phyloP scores from a whole-genome alignment of 202 grass and related monocot species.

The Carex sylvatica region DNA sequence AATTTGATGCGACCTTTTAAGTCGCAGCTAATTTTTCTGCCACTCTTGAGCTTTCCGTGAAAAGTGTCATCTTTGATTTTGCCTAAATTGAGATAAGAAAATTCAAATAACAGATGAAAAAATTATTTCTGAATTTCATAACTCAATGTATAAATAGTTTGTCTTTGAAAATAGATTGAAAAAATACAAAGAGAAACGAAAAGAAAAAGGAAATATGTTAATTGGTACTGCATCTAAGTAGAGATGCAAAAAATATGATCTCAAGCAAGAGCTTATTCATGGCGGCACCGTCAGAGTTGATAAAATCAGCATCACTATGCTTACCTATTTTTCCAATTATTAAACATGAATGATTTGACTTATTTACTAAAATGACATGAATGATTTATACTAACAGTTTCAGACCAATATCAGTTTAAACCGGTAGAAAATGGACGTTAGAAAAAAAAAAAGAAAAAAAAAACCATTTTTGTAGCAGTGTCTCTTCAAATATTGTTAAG shows the following conservation, averaged over 20 bases:
- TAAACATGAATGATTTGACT: not conserved
- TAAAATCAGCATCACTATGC: slow-evolving; percentile 95
- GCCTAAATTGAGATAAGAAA: slow-evolving; percentile 45
- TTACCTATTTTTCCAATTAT: slow-evolving; percentile 51
- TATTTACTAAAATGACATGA: too few species aligned
- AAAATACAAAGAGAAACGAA: slow-evolving; percentile 1
- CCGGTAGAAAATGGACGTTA: too few species aligned
- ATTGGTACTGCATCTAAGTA: not conserved
- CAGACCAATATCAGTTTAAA: too few species aligned
- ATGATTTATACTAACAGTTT: too few species aligned
- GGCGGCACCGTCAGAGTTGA: slow-evolving; percentile 83
- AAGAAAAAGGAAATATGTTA: not conserved
- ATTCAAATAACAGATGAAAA: slow-evolving; percentile 18
- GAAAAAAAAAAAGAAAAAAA: too few species aligned
- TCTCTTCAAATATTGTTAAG: too few species aligned
- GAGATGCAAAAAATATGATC: slow-evolving; percentile 31
- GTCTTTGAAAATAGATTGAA: slow-evolving; percentile 6
- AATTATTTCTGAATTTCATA: slow-evolving; percentile 7
- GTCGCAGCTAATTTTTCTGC: slow-evolving; percentile 85
- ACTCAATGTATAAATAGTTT: not conserved
- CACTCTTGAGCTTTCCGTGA: slow-evolving; percentile 81
- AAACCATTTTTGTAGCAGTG: too few species aligned
- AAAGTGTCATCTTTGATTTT: slow-evolving; percentile 89
- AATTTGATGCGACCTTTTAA: slow-evolving; percentile 81
- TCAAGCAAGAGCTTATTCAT: slow-evolving; percentile 94